These are phyloP conservation scores for Citeromyces siamensis DNA, from an alignment of 1,139 yeast genomes.

Conservation along the genomic window DNA sequence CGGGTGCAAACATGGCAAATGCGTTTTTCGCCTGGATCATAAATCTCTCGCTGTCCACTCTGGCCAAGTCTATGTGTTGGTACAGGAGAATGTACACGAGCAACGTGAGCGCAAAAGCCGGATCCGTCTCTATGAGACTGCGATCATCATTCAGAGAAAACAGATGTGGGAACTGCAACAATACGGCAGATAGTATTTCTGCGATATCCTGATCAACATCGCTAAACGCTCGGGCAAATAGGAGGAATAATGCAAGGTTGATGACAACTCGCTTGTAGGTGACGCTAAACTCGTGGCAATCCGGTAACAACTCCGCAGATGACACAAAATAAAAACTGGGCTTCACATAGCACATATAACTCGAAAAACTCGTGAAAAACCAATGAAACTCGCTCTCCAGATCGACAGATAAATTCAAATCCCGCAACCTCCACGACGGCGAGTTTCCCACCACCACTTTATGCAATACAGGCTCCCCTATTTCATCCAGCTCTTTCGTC, in stretches of 20 bases:
- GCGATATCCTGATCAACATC: conserved; percentile 4
- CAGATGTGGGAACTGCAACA: conserved; percentile 4
- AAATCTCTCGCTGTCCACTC: not conserved
- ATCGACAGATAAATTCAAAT: conserved; percentile 4
- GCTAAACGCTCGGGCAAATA: conserved; percentile 5
- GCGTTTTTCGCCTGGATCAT: not conserved
- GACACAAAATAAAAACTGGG: conserved; percentile 4
- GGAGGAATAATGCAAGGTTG: conserved; percentile 5
- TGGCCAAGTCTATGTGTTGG: not conserved
- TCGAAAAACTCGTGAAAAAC: conserved; percentile 4
- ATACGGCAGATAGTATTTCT: conserved; percentile 2
- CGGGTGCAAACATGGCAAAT: not conserved
- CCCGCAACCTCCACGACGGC: not conserved
- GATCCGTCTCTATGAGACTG: not conserved
- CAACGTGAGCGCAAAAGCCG: not conserved
- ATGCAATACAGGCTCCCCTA: not conserved
- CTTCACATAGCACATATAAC: conserved; percentile 4
- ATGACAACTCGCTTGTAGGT: conserved; percentile 4
- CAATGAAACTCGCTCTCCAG: conserved; percentile 4
- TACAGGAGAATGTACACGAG: not conserved
- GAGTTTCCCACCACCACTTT: not conserved
- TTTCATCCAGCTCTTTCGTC: not conserved
- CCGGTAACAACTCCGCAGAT: not conserved
- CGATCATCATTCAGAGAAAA: not conserved
- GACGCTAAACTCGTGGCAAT: not conserved